Evolutionary conservation across 228 moss, liverwort and hornwort species (phyloP), one percentile per base, ranked within the genome.

Genomic region (Sphagnum fallax): DNA sequence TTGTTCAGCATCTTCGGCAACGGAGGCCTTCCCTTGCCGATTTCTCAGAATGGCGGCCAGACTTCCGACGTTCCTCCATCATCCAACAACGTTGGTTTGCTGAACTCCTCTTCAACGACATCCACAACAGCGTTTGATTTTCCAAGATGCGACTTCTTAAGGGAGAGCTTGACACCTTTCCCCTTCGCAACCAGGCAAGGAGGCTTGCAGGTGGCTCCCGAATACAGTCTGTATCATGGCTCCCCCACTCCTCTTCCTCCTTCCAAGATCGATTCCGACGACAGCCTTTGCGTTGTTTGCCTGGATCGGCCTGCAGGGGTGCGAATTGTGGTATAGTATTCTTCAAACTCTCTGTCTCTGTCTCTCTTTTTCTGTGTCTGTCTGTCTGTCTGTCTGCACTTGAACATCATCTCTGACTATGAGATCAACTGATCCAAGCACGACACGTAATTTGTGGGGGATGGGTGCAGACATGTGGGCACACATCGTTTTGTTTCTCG

Each of bases 1-100:
- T 77, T 87, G 63, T 87, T 87, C 74, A 87, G 81, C 65, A 81
- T 81, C 72, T 87, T 87, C 77, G 87, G 84, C 8, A 81, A 71
- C 52, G 81, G 78, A 50, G 83, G 80, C 55, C 77, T 83, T 74
- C 81, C 83, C 5, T 69, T 83, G 70, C 87, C 87, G 8, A 77
- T 83, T 51, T 65, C 80, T 16, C 76, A 78, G 62, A 79, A 87
- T 65, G 74, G 78, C 61, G 68, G 81, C 52, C 32, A 32, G 32
- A 32, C 32, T 32, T 71, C 74, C 9, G 51, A 65, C 58, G 66
- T 66, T 50, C 51, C 64, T 5, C 32, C 32, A 32, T 32, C 32
- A 32, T 32, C 32, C 32, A 32, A 32, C 32, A 49, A 69, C 8
- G 52, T 73, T 58, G 69, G 73, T 10, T 51, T 70, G 72, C 72